Conservation (phyloP, 805 yeast species). For the Candida oleophila region DNA sequence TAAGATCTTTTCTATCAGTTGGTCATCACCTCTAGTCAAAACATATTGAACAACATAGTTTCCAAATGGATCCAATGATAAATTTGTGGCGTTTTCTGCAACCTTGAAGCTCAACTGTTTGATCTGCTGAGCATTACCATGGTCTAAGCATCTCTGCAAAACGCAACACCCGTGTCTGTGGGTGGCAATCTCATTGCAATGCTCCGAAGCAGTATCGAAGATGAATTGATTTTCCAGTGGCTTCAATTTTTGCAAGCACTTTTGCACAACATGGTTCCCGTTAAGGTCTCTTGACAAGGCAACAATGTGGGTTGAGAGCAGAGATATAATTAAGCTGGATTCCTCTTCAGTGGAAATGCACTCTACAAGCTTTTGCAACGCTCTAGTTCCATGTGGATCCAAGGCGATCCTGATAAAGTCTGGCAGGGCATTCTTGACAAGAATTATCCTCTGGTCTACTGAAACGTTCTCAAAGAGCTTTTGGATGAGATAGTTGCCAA, state of each 20-base stretch:
- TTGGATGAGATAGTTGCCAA: constrained; percentile 95
- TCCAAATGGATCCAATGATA: constrained; percentile 92
- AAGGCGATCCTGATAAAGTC: constrained; percentile 77
- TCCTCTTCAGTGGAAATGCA: constrained; percentile 73
- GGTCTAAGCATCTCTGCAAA: constrained; percentile 90
- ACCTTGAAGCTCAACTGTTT: constrained; percentile 64
- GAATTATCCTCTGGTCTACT: constrained; percentile 62
- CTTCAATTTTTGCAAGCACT: constrained; percentile 72
- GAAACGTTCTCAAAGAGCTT: constrained; percentile 78
- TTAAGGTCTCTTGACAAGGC: constrained; percentile 82
- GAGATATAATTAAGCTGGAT: constrained; percentile 56
- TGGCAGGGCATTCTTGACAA: constrained; percentile 71
- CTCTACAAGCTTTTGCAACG: constrained; percentile 89
- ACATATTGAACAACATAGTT: constrained; percentile 97
- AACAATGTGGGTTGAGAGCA: constrained; percentile 71
- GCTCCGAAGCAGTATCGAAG: constrained; percentile 74
- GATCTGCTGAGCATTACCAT: constrained; percentile 73
- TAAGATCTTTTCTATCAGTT: constrained; percentile 30
- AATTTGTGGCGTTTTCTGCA: constrained; percentile 62
- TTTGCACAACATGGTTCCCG: constrained; percentile 96
- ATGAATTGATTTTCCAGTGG: constrained; percentile 80
- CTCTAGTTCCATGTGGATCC: constrained; percentile 95
- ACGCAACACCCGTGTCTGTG: constrained; percentile 99
- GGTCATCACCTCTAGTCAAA: constrained; percentile 47
- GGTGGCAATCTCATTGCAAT: constrained; percentile 81